Evolutionary conservation across 2,329 filamentous ascomycete species (phyloP), one percentile per base, ranked within the genome.

Genomic region (Colletotrichum endophyticum): DNA sequence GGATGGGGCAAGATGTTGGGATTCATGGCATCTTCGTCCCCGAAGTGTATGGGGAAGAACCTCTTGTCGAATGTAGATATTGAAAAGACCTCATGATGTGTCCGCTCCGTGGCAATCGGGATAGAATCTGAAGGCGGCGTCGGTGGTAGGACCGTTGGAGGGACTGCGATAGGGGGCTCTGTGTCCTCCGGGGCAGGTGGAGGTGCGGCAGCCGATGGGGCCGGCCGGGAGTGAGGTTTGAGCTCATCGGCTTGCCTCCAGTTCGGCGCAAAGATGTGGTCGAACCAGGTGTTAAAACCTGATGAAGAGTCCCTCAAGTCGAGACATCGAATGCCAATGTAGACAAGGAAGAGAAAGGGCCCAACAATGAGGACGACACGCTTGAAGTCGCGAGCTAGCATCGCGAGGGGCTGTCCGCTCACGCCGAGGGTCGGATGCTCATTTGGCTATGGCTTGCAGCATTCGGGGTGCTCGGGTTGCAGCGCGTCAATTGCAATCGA

Each of bases 1-100:
- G 90, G 90, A 79, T 92, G 91, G 0, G 91, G 90, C 53, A 92
- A 86, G 77, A 92, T 87, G 81, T 89, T 92, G 19, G 91, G 90
- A 75, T 92, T 92, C 73, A 89, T 86, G 36, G 85, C 84, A 8
- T 79, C 71, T 8, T 84, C 79, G 39, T 81, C 81, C 13, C 83
- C 85, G 77, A 92, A 91, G 19, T 85, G 81, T 80, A 92, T 86
- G 30, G 78, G 77, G 78, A 91, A 91, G 83, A 86, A 92, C 36
- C 84, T 87, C 39, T 80, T 82, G 78, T 90, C 84, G 2, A 76
- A 64, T 0, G 87, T 90, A 1, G 89, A 88, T 4, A 81, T 56
- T 1, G 90, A 92, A 79, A 84, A 88, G 57, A 91, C 77, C 76
- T 87, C 82, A 59, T 83, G 80, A 70, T 88, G 84, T 2, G 78